A percentile compares a stretch with the other conserved stretches of the same genome.
These are phyloP conservation scores for Chimonanthus praecox DNA, from an alignment of 164 flowering plant species.

Conservation along the genomic window DNA sequence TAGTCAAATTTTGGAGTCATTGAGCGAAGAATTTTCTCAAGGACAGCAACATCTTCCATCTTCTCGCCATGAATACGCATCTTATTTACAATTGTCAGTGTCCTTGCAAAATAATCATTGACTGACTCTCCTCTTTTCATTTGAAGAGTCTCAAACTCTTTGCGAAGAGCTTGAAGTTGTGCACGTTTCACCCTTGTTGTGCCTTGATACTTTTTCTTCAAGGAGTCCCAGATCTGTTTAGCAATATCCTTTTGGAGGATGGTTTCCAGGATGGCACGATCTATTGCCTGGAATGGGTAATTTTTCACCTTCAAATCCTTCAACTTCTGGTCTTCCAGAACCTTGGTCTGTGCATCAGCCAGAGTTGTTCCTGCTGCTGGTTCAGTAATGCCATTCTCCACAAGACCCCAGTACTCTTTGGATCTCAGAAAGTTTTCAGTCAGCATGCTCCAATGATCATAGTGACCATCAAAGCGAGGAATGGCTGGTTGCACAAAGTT, in stretches of 20 bases:
- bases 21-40: not conserved
- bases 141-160: conserved; percentile 1
- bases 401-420: not conserved
- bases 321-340: not conserved
- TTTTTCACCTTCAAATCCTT: not conserved
- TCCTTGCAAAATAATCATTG: not conserved
- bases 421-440: not conserved
- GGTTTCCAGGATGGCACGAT: not conserved
- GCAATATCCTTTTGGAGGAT: not conserved
- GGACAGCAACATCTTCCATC: not conserved
- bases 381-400: not conserved
- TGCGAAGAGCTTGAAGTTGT: too few relatives aligned
- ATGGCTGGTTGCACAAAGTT: not conserved
- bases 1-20: not conserved
- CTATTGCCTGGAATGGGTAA: not conserved
- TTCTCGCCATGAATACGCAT: not conserved
- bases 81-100: not conserved
- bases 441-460: conserved; percentile 1
- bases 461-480: conserved; percentile 2
- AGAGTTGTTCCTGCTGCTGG: not conserved
- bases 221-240: too few relatives aligned
- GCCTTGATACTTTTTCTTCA: too few relatives aligned
- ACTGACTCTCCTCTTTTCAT: conserved; percentile 5
- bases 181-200: too few relatives aligned
- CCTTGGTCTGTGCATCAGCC: not conserved